Conservation (phyloP, 306 rosid species). For the Castanea sativa region DNA sequence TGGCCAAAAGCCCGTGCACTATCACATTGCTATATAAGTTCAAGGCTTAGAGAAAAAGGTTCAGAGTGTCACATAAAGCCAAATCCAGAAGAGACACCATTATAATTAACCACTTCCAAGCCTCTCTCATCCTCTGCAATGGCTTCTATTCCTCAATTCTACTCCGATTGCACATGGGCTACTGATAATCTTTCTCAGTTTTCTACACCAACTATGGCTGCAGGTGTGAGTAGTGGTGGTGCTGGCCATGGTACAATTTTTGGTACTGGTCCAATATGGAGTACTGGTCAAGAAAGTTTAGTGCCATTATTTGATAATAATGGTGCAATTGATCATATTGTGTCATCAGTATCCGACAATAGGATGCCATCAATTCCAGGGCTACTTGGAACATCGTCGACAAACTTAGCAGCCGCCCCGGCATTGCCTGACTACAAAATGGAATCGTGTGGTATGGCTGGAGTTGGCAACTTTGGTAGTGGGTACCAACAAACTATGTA, state of each 20-base stretch:
- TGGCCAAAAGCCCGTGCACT: neutral
- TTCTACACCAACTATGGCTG: conserved; percentile 5
- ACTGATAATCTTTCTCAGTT: conserved; percentile 20
- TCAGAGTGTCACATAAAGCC: neutral
- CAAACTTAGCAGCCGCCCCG: conserved; percentile 9
- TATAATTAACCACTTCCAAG: too few species aligned
- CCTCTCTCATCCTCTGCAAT: conserved; percentile 35
- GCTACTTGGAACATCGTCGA: conserved; percentile 28
- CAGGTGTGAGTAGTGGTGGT: neutral
- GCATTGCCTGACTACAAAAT: conserved; percentile 34
- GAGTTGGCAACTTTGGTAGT: conserved; percentile 28
- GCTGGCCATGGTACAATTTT: neutral
- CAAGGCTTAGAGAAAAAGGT: neutral
- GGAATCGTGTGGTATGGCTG: conserved; percentile 34
- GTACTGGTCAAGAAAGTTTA: conserved; percentile 26
- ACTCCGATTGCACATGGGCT: conserved; percentile 43
- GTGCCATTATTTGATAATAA: conserved; percentile 37
- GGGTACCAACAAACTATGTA: conserved; percentile 23
- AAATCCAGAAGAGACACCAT: neutral
- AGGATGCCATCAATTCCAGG: conserved; percentile 38
- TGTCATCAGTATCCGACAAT: conserved; percentile 29
- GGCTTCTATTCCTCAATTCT: conserved; percentile 56
- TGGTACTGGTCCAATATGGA: conserved; percentile 34
- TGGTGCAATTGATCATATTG: conserved; percentile 34
- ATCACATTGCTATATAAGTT: neutral